Base-by-base conservation (phyloP, 2,329 filamentous ascomycete genomes). In the Tricladium varicosporioides region DNA sequence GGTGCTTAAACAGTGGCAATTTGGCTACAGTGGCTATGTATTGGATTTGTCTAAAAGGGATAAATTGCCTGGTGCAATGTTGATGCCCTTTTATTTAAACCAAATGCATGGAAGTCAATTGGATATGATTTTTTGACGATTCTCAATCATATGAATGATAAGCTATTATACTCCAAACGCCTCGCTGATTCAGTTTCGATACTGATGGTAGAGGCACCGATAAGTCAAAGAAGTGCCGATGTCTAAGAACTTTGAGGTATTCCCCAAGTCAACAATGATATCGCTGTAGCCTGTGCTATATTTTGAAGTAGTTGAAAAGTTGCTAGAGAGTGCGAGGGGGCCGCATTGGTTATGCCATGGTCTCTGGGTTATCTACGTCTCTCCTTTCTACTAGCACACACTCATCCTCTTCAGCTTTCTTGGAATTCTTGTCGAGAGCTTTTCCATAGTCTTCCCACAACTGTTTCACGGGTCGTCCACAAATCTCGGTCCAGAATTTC, bases 391-490 rank as follows among this genome's bases (percentile, higher is more conserved):
- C 65, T 15, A 70, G 31, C 4, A 70, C 65, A 47, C 63, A 61
- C 42, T 70, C 68, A 15, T 70, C 67, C 32, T 69, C 66, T 27
- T 67, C 63, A 5, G 22, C 31, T 54, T 61, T 64, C 27, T 60
- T 61, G 9, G 53, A 50, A 10, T 66, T 67, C 27, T 61, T 60
- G 14, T 60, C 53, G n/a, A 70, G 22, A 9, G 53, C 75, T 61
- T 72, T 68, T 27, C 75, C 78, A 73, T 97, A 97, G 59, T 90
- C 85, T 16, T 78, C 75, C 88, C 91, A 97, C 31, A 97, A 74
- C 60, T 86, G 76, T 46, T 81, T 76, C 0, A 96, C 84, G 0
- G 80, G 77, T 44, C 77, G 71, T 0, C 88, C 89, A 65, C 91
- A 82, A 22, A 93, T 75, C 62, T 80, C 77, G 5, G 80, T 75